Evolutionary conservation across 805 yeast species (phyloP), one percentile per base, ranked within the genome.

Genomic region (Saccharomycopsis capsularis): DNA sequence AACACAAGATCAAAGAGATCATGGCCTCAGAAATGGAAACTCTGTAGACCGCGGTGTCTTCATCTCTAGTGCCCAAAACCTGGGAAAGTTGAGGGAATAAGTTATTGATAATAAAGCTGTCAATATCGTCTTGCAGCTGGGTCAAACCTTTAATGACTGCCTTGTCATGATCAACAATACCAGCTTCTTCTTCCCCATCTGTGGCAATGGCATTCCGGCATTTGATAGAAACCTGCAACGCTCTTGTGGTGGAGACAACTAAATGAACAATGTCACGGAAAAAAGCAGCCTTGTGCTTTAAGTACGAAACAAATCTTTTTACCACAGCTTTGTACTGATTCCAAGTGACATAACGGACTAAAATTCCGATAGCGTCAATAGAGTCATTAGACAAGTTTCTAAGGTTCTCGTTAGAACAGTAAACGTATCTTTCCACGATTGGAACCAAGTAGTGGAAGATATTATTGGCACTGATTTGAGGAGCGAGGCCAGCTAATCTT

Each of bases 371-470:
- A 0, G 88, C 69, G 2, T 65, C 66, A 63, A 85, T 68, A 0
- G 95, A 72, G 54, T 83, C 93, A 61, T 80, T 76, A 23, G 82
- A 71, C 52, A 85, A 66, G 56, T 79, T 78, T 59, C 82, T 71
- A 48, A 70, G 68, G 55, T 76, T 81, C 36, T 82, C 87, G 34
- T 74, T 79, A 1, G 69, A 64, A 52, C 78, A 72, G 51, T 71
- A 73, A 1, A 85, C 88, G 64, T 81, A 88, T 53, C 78, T 81
- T 67, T 93, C 98, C 52, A 90, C 72, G 55, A 90, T 76, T 3
- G 99, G 98, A 48, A 93, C 66, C 39, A 93, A 59, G 61, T 83
- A 89, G 59, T 86, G 93, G 0, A 95, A 74, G 47, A 91, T 77
- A 56, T 79, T 81, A 34, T 68, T 66, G 23, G 76, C 76, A 0